Evolutionary conservation across 1,139 yeast species (phyloP).

Genomic region (Nadsonia starkeyi-henricii): DNA sequence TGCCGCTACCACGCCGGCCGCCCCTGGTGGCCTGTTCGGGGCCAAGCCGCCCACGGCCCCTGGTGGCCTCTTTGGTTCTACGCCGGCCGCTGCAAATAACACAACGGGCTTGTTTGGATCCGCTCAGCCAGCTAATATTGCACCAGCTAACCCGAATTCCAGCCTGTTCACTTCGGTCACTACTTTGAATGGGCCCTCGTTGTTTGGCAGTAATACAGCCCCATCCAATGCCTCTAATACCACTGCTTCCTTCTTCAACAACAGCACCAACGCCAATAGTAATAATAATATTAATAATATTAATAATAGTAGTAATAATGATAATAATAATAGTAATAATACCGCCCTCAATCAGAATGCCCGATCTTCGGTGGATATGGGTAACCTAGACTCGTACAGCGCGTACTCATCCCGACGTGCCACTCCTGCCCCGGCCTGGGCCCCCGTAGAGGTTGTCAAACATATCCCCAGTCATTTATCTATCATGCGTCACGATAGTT

Average conservation of each 20-base stretch:
- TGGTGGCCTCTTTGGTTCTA: slow-evolving; percentile 1
- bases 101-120: too few species aligned
- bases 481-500: slow-evolving; percentile 12
- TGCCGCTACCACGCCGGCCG: not conserved
- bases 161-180: not conserved
- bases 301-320: slow-evolving; percentile 13
- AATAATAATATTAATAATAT: slow-evolving; percentile 7
- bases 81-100: not conserved
- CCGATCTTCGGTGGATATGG: slow-evolving; percentile 16
- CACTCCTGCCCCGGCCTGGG: slow-evolving; percentile 14
- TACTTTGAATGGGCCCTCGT: not conserved
- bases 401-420: slow-evolving; percentile 3
- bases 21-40: not conserved
- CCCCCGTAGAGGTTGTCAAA: slow-evolving; percentile 9
- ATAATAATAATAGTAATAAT: slow-evolving; percentile 10
- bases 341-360: slow-evolving; percentile 3
- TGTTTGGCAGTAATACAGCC: slow-evolving; percentile 4
- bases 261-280: slow-evolving; percentile 2
- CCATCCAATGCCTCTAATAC: too few species aligned
- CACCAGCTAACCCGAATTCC: not conserved
- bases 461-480: slow-evolving; percentile 15
- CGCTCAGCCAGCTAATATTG: too few species aligned
- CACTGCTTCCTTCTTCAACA: not conserved
- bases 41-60: slow-evolving; percentile 1
- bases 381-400: slow-evolving; percentile 3